Evolutionary conservation across 2,329 filamentous ascomycete species (phyloP).

Genomic region (Ophiostoma novo-ulmi): DNA sequence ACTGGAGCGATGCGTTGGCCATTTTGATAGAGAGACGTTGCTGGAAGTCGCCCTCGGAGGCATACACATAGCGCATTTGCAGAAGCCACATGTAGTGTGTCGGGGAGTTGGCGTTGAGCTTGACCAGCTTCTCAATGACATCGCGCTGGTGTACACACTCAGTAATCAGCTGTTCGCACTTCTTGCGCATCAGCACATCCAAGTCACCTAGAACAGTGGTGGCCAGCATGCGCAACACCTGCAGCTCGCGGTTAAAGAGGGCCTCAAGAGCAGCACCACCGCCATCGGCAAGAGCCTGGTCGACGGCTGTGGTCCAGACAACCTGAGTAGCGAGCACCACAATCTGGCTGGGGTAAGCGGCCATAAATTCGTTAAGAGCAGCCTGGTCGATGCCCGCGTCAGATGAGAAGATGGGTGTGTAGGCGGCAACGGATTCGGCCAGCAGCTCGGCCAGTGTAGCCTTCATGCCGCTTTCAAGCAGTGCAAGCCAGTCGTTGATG

Average conservation of each 20-base stretch:
- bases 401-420: constrained; percentile 69
- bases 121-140: constrained; percentile 78
- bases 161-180: constrained; percentile 97
- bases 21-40: constrained; percentile 87
- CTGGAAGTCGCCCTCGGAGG: constrained; percentile 70
- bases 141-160: constrained; percentile 98
- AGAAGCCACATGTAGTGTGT: constrained; percentile 89
- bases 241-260: constrained; percentile 76
- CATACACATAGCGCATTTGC: constrained; percentile 95
- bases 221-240: constrained; percentile 78
- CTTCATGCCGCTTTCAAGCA: constrained; percentile 91
- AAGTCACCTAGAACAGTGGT: constrained; percentile 86
- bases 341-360: constrained; percentile 83
- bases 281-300: constrained; percentile 66
- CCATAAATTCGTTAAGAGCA: constrained; percentile 74
- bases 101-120: constrained; percentile 65
- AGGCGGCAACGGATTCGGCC: constrained; percentile 77
- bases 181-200: constrained; percentile 80
- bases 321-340: constrained; percentile 91
- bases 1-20: constrained; percentile 91
- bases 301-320: constrained; percentile 86
- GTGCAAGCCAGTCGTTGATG: constrained; percentile 98
- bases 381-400: constrained; percentile 63
- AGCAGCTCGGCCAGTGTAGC: constrained; percentile 85
- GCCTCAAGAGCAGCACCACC: constrained; percentile 53